Conservation (phyloP, 257 asterid genomes). For the Coffea canephora region DNA sequence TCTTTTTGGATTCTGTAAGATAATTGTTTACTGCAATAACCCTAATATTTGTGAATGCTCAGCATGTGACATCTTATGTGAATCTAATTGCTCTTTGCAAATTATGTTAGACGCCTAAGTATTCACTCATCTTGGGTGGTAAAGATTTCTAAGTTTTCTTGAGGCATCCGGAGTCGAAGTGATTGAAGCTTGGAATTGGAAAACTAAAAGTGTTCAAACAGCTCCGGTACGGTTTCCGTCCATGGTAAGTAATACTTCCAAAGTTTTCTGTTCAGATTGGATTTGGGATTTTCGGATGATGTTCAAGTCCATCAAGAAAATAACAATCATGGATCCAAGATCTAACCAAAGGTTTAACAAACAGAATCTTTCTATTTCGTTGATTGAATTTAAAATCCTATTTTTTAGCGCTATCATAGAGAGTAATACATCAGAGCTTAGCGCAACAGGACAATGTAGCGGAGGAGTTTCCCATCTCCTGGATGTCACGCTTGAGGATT, state of each 20-base stretch:
- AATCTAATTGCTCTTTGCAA: background rate
- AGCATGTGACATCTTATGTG: background rate
- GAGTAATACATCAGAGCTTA: background rate
- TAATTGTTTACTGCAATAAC: background rate
- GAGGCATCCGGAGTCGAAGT: too few relatives aligned
- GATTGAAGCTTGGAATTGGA: background rate
- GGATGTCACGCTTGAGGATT: background rate
- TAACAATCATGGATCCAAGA: background rate
- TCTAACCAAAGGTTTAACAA: background rate
- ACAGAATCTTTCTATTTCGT: background rate
- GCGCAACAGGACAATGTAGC: background rate
- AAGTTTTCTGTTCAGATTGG: background rate
- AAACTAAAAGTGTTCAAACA: too few relatives aligned
- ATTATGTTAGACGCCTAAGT: background rate
- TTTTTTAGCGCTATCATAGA: background rate
- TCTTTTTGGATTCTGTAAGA: background rate
- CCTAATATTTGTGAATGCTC: background rate
- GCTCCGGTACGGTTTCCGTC: background rate
- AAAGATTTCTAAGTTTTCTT: background rate
- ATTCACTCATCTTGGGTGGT: background rate
- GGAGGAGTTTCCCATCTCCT: background rate
- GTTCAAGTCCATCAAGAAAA: background rate
- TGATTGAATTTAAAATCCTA: background rate
- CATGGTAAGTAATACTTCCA: background rate
- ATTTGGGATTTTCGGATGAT: background rate